Conservation (phyloP, 352 stramenopile species). For the Globisporangium nodosum region DNA sequence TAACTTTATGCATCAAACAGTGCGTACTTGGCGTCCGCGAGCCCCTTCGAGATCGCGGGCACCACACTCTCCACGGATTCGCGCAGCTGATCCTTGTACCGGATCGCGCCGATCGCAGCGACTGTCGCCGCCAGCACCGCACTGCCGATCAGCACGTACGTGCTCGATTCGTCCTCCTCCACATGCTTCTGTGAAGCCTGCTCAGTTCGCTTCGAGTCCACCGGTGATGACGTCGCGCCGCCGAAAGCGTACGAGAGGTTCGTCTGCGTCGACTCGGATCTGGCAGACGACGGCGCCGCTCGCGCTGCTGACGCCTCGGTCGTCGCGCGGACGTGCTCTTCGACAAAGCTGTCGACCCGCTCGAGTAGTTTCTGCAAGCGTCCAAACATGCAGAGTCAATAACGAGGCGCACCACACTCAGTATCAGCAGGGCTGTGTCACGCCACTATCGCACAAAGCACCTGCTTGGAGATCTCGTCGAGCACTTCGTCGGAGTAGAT, state of each 20-base stretch:
- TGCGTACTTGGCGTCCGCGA: slow-evolving; percentile 59
- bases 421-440: background rate
- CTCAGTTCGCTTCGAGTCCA: background rate
- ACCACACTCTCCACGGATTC: slow-evolving; percentile 33
- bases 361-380: slow-evolving; percentile 22
- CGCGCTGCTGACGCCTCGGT: background rate
- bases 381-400: background rate
- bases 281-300: background rate
- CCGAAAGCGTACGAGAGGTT: background rate
- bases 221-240: slow-evolving; percentile 1
- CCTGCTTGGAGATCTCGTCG: slow-evolving; percentile 40
- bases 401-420: background rate
- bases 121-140: slow-evolving; percentile 42
- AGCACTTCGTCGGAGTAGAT: slow-evolving; percentile 32
- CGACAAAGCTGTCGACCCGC: slow-evolving; percentile 22
- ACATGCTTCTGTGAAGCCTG: background rate
- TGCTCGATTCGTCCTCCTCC: slow-evolving; percentile 25
- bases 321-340: slow-evolving; percentile 5
- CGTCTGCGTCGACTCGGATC: slow-evolving; percentile 5
- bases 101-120: slow-evolving; percentile 32
- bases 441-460: slow-evolving; percentile 4
- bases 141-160: slow-evolving; percentile 41
- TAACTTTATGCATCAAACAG: slow-evolving; percentile 45
- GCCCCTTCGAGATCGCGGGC: slow-evolving; percentile 46
- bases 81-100: slow-evolving; percentile 46